These are phyloP conservation scores for Epichloe gansuensis DNA, from an alignment of 2,329 filamentous ascomycete species.

Conservation along the genomic window DNA sequence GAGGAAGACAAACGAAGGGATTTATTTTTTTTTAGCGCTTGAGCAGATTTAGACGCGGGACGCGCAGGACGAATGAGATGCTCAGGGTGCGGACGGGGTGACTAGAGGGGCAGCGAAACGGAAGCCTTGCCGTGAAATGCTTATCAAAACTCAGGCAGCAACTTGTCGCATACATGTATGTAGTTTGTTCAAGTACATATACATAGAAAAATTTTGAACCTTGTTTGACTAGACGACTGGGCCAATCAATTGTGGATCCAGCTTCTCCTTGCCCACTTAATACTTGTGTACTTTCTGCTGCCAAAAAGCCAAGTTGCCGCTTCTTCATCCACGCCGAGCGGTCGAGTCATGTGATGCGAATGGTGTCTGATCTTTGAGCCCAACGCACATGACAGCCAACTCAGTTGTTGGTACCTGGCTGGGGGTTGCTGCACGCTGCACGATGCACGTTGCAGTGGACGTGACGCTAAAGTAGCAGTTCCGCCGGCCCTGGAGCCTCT, in stretches of 20 bases:
- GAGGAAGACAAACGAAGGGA: neutral
- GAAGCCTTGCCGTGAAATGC: neutral
- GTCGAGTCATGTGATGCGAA: slow-evolving; percentile 4
- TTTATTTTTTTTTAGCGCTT: slow-evolving; percentile 3
- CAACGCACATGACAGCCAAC: no score
- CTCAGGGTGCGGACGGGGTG: neutral
- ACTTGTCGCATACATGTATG: neutral
- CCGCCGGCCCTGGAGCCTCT: neutral
- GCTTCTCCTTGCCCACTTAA: neutral
- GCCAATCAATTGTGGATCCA: neutral
- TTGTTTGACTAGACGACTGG: neutral
- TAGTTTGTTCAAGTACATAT: no score
- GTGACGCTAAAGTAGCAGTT: neutral
- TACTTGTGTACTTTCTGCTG: neutral
- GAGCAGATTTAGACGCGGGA: neutral
- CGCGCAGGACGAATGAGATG: slow-evolving; percentile 1
- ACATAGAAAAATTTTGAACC: neutral
- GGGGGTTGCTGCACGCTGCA: neutral
- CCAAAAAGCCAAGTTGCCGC: neutral
- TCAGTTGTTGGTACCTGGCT: no score
- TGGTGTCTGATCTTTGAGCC: neutral
- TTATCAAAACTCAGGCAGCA: neutral
- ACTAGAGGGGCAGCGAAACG: neutral
- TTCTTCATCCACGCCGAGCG: neutral
- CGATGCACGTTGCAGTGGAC: neutral